A percentile compares a stretch with the other conserved stretches of the same genome.
Conservation (phyloP, 1,284 basidiomycete species). For the Tranzscheliella williamsii region DNA sequence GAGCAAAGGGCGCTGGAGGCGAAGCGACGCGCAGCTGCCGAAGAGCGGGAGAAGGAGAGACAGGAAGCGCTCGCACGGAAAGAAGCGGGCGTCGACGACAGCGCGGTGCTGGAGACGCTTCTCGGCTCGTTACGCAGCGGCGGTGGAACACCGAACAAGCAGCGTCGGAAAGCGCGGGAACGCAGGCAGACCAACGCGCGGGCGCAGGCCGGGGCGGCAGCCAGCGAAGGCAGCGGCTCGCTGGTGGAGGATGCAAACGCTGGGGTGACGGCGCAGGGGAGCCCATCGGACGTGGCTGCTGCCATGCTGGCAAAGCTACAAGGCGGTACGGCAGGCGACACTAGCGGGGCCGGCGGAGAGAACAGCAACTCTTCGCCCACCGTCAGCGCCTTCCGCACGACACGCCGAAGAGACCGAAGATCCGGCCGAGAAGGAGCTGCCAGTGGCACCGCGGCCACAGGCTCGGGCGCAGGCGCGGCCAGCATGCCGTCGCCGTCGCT, state of each 20-base stretch:
- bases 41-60: constrained; percentile 55
- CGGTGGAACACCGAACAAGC: constrained; percentile 51
- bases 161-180: constrained; percentile 50
- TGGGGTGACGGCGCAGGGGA: constrained; percentile 12
- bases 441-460: neutral
- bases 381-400: constrained; percentile 17
- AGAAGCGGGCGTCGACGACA: constrained; percentile 57
- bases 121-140: constrained; percentile 51
- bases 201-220: neutral
- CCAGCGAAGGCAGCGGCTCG: neutral
- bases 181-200: constrained; percentile 30
- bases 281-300: constrained; percentile 48
- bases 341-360: constrained; percentile 1
- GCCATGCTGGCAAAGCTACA: constrained; percentile 56
- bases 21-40: constrained; percentile 54
- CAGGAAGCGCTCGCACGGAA: constrained; percentile 53
- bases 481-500: constrained; percentile 3
- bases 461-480: neutral
- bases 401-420: constrained; percentile 25
- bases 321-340: constrained; percentile 22
- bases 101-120: constrained; percentile 57
- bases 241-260: too few relatives aligned
- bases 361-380: neutral
- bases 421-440: constrained; percentile 13
- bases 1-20: constrained; percentile 57